Percentiles rank a stretch among this genome's conserved stretches.
Evolutionary conservation across 2,329 filamentous ascomycete species (phyloP).

Genomic region (Pseudogymnoascus sp.): DNA sequence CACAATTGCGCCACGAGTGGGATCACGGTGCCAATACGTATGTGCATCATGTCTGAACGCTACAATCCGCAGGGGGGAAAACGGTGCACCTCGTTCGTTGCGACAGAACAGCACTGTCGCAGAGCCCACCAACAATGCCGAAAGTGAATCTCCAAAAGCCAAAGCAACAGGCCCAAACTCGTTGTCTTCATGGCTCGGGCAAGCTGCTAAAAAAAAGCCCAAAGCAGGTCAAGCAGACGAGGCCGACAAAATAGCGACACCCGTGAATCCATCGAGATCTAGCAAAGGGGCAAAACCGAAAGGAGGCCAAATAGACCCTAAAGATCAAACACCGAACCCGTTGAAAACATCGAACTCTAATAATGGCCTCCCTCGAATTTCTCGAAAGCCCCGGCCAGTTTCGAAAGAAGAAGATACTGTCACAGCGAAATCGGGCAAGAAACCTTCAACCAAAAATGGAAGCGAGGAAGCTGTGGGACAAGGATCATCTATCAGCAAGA

Average conservation of each 20-base stretch:
- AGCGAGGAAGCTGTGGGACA: too few relatives aligned
- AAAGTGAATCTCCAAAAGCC: neutral
- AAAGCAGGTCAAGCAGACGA: neutral
- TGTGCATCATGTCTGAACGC: neutral
- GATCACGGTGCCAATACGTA: neutral
- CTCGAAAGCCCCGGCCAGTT: too few relatives aligned
- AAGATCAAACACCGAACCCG: neutral
- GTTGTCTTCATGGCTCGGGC: neutral
- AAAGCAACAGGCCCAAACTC: neutral
- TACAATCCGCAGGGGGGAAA: neutral
- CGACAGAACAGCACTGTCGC: neutral
- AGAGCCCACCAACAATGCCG: neutral
- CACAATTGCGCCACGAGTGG: conserved; percentile 3
- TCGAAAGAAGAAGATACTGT: too few relatives aligned
- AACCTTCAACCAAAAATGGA: too few relatives aligned
- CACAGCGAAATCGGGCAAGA: too few relatives aligned
- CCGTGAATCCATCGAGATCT: neutral
- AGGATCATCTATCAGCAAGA: neutral
- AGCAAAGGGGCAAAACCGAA: neutral
- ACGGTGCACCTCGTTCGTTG: neutral
- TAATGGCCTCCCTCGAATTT: neutral
- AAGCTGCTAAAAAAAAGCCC: neutral
- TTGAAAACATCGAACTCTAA: neutral
- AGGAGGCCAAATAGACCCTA: neutral
- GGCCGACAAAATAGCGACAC: neutral